Evolutionary conservation across 2,329 filamentous ascomycete genomes (phyloP), one percentile per base, ranked within the genome.

Genomic region (Neofusicoccum ribis): DNA sequence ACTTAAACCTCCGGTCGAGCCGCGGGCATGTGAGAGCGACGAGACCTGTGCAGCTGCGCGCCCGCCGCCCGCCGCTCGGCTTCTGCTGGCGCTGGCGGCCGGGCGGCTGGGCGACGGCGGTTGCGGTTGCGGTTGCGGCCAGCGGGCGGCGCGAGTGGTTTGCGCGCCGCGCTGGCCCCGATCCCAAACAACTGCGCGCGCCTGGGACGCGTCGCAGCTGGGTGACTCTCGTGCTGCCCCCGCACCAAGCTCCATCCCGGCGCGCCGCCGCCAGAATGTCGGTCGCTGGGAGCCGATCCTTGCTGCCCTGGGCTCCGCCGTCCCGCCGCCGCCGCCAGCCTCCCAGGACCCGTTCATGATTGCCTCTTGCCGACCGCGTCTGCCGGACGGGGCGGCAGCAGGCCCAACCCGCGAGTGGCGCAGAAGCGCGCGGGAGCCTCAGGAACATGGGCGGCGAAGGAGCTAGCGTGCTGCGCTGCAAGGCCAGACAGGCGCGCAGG

Each of bases 211-310:
- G 27, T 31, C 27, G 27, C 27, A 31, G 27, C 27, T 31, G 27
- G 27, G 5, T 7, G 5, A 5, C 27, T 31, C 20, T 51, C 12
- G 23, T 34, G 27, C 50, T 52, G 31, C 17, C 51, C 36, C 52
- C 52, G 37, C 52, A 56, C 23, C 17, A 34, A 41, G 51, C 51
- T 41, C 51, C 51, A 31, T 58, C 15, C 7, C 34, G 15, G 54
- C 23, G 20, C 17, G 14, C 39, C 14, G 12, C 54, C 54, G 39
- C 54, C 54, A 36, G 54, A 17, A 41, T 27, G 5, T 46, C 39
- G 54, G 54, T 43, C 54, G 41, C 54, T 31, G 9, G 39, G 39
- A 58, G 39, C 54, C 56, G 56, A 60, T 60, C 56, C n/a, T n/a
- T 60, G 56, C 56, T 47, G 43, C 3, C 14, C 43, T 37, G n/a